A percentile compares a stretch with the other conserved stretches of the same genome.
phyloP scores from a whole-genome alignment of 2,329 filamentous ascomycete species.

The Penicillium psychrosexuale region DNA sequence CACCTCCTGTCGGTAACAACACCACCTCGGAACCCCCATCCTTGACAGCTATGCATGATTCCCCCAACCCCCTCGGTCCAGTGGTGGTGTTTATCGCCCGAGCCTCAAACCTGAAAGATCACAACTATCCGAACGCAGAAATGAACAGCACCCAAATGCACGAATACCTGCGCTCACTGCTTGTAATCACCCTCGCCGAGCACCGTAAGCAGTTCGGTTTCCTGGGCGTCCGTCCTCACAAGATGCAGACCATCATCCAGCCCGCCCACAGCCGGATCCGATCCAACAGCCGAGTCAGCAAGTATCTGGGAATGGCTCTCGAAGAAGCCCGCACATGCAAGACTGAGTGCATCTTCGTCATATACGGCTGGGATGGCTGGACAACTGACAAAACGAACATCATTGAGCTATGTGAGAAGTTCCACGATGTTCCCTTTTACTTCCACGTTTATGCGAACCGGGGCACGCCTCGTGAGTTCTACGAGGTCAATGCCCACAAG shows the following conservation, averaged over 20 bases:
- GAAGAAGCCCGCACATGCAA: constrained; percentile 1
- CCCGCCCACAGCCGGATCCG: not conserved
- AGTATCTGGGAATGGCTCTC: not conserved
- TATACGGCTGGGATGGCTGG: constrained; percentile 5
- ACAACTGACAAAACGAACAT: not conserved
- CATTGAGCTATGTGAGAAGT: not conserved
- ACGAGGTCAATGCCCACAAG: constrained; percentile 1
- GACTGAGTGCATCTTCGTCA: constrained; percentile 1
- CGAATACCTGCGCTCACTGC: constrained; percentile 1
- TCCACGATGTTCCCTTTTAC: not conserved
- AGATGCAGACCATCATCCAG: constrained; percentile 4
- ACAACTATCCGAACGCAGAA: not conserved
- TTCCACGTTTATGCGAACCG: constrained; percentile 6
- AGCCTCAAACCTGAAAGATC: not conserved
- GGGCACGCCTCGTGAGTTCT: not conserved
- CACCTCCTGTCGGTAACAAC: not conserved
- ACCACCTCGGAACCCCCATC: not conserved
- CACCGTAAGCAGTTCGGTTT: constrained; percentile 1
- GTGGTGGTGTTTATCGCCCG: constrained; percentile 4
- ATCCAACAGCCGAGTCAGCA: not conserved
- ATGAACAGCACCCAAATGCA: not conserved
- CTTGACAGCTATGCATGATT: not conserved
- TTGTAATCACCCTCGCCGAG: not conserved
- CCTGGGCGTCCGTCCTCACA: not conserved
- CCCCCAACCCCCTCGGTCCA: not conserved